These are phyloP conservation scores for Aspergillus tanneri DNA, from an alignment of 2,329 filamentous ascomycete species.

Conservation along the genomic window DNA sequence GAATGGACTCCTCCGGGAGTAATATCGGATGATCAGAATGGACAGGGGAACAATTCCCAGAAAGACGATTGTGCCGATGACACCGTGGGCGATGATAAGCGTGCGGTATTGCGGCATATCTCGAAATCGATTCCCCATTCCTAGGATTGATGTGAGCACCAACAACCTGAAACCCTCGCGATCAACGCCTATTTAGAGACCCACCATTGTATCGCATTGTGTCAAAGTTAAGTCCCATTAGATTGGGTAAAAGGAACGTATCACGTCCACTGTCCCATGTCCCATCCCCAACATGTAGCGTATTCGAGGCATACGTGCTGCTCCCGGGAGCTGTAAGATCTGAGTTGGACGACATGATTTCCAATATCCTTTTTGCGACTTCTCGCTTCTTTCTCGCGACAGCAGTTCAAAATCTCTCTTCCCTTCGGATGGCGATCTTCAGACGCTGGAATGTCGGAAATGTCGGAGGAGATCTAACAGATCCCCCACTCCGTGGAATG, in stretches of 20 bases:
- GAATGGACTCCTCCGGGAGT: constrained; percentile 54
- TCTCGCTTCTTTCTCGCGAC: constrained; percentile 9
- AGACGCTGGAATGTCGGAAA: constrained; percentile 40
- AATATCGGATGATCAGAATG: constrained; percentile 61
- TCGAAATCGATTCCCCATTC: constrained; percentile 66
- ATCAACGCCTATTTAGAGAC: constrained; percentile 13
- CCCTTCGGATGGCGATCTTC: constrained; percentile 20
- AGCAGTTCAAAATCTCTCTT: constrained; percentile 2
- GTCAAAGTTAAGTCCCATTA: constrained; percentile 64
- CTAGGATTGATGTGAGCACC: constrained; percentile 36
- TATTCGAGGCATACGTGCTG: constrained; percentile 61
- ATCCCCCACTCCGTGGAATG: constrained; percentile 45
- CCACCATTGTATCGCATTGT: constrained; percentile 67
- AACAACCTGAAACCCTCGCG: neutral
- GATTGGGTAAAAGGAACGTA: constrained; percentile 63
- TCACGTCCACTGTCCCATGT: constrained; percentile 64
- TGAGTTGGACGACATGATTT: constrained; percentile 34
- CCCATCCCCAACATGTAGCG: constrained; percentile 64
- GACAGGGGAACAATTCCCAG: constrained; percentile 59
- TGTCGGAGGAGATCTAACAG: constrained; percentile 45
- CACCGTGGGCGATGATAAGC: constrained; percentile 60
- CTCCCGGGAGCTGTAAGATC: constrained; percentile 58
- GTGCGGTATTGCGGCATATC: constrained; percentile 58
- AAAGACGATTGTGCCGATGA: constrained; percentile 62
- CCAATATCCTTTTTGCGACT: neutral